phyloP scores from a whole-genome alignment of 371 early-diverging fungal species.

The Apophysomyces variabilis region DNA sequence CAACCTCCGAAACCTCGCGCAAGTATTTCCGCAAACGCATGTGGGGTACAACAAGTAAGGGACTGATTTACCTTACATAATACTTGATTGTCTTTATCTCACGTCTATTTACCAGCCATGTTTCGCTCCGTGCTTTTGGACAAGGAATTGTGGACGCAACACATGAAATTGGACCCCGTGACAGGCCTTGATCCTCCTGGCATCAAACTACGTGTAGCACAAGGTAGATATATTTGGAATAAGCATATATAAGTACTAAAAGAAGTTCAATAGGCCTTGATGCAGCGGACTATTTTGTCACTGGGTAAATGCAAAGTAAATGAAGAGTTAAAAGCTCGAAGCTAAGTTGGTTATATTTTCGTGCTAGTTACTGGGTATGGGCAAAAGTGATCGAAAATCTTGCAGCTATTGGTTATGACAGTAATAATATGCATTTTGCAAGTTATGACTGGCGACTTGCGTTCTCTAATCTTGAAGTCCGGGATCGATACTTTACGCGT shows the following conservation, averaged over 20 bases:
- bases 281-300: constrained; percentile 89
- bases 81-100: constrained; percentile 24
- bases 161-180: constrained; percentile 76
- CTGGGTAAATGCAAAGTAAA: constrained; percentile 47
- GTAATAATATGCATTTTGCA: constrained; percentile 82
- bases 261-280: constrained; percentile 64
- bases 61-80: constrained; percentile 26
- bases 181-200: constrained; percentile 88
- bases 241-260: constrained; percentile 16
- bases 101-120: constrained; percentile 55
- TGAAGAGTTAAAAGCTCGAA: not conserved
- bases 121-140: constrained; percentile 78
- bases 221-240: constrained; percentile 46
- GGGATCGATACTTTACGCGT: constrained; percentile 83
- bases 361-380: constrained; percentile 82
- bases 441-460: constrained; percentile 92
- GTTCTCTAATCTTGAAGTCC: constrained; percentile 76
- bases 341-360: no score
- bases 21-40: constrained; percentile 86
- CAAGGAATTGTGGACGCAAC: constrained; percentile 82
- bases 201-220: constrained; percentile 84
- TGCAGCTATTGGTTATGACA: constrained; percentile 86
- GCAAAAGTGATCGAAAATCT: constrained; percentile 81
- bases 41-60: constrained; percentile 84
- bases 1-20: constrained; percentile 67